phyloP scores from a whole-genome alignment of 768 basidiomycete species.

The Hemileccinum rubropunctum region DNA sequence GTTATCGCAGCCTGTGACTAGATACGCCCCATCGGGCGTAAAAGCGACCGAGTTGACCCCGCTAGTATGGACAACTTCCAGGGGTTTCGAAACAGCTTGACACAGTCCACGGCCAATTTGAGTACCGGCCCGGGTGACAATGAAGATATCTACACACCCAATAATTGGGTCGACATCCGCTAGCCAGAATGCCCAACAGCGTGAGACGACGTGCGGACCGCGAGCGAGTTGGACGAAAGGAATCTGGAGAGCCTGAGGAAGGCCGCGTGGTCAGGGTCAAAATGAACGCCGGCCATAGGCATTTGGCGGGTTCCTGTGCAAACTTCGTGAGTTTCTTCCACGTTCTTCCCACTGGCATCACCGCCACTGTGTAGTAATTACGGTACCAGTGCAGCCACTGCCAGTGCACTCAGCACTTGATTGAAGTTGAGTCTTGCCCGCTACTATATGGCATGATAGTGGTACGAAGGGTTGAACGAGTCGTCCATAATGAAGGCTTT shows the following conservation, averaged over 20 bases:
- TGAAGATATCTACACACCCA: conserved; percentile 1
- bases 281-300: background rate
- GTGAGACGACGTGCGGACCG: background rate
- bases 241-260: background rate
- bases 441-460: no score
- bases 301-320: no score
- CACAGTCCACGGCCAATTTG: background rate
- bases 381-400: no score
- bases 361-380: no score
- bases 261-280: background rate
- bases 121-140: background rate
- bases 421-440: no score
- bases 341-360: no score
- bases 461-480: no score
- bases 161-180: background rate
- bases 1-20: conserved; percentile 12
- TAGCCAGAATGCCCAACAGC: background rate
- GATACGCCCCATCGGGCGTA: conserved; percentile 12
- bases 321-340: no score
- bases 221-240: no score
- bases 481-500: no score
- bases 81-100: conserved; percentile 5
- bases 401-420: no score
- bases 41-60: conserved; percentile 13
- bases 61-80: conserved; percentile 5